phyloP scores from a whole-genome alignment of 2,329 filamentous ascomycete species.

The Cladosporium colombiae region DNA sequence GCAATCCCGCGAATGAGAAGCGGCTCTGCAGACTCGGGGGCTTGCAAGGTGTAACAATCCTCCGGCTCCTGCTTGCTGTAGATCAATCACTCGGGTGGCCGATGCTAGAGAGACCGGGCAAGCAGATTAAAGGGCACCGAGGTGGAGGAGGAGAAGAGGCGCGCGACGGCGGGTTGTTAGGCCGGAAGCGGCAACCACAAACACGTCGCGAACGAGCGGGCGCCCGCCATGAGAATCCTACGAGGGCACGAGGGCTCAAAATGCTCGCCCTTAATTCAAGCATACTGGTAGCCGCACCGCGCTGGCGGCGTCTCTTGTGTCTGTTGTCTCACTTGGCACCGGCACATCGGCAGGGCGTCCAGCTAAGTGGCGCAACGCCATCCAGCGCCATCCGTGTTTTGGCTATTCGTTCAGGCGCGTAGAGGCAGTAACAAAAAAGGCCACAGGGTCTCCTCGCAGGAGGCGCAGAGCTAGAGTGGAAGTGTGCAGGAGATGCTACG shows the following conservation, averaged over 20 bases:
- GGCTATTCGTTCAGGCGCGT: neutral
- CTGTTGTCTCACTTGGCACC: slow-evolving; percentile 12
- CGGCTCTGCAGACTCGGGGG: slow-evolving; percentile 13
- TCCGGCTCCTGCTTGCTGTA: slow-evolving; percentile 15
- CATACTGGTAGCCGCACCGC: slow-evolving; percentile 13
- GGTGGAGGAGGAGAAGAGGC: slow-evolving; percentile 9
- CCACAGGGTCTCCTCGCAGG: slow-evolving; percentile 3
- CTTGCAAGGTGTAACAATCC: slow-evolving; percentile 4
- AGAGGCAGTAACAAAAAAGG: neutral
- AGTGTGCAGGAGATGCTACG: slow-evolving; percentile 5
- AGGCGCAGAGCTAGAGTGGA: slow-evolving; percentile 6
- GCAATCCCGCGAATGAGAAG: slow-evolving; percentile 11
- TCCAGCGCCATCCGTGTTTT: slow-evolving; percentile 15
- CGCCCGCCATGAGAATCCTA: neutral
- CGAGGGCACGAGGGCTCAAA: slow-evolving; percentile 10
- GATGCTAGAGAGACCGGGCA: neutral
- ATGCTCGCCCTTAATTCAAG: slow-evolving; percentile 12
- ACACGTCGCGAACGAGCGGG: neutral
- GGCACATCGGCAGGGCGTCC: slow-evolving; percentile 9
- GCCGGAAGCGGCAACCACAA: neutral
- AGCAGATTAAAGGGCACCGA: slow-evolving; percentile 8
- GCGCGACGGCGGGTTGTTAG: neutral
- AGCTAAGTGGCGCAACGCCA: slow-evolving; percentile 16
- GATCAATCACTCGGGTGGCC: slow-evolving; percentile 11
- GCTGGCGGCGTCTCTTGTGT: slow-evolving; percentile 5